Evolutionary conservation across 2,329 filamentous ascomycete genomes (phyloP), one percentile per base, ranked within the genome.

Genomic region (Aspergillus sp.): DNA sequence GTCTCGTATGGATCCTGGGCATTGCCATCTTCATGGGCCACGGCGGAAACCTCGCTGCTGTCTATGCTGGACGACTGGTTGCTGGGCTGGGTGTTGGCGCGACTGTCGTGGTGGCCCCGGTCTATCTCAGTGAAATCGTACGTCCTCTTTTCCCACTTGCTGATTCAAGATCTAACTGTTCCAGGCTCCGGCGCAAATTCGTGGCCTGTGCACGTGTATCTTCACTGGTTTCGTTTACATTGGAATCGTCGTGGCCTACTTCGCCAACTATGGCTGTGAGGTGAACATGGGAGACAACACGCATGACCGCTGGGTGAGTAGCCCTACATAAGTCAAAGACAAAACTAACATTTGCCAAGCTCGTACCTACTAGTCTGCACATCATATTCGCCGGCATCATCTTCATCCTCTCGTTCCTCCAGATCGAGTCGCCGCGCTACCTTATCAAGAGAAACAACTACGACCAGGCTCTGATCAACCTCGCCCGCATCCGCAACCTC

Each of bases 231-330:
- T 88, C 50, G 90, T 93, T 21, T 93, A 93, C 68, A 74, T 90
- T 53, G 90, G 89, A 23, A 90, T 92, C 60, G 88, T 93, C 66
- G 79, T 93, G 15, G 89, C 88, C 8, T 93, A 92, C 76, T 93
- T 91, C 66, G 85, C 88, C 58, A 89, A 87, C 71, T 89, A 87
- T 68, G 86, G 86, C 14, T 79, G 77, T n/a, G 76, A 79, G 25
- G 70, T 84, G 23, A 78, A 85, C 66, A 79, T 77, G 62, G 78
- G 79, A 17, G 69, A 77, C 44, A 70, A 72, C 57, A 77, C 77
- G n/a, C 70, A 73, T 56, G 60, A 66, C 35, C 66, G 57, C 66
- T 86, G 65, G 88, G 87, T 4, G 76, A 80, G n/a, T 46, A 31
- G 1, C 9, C 14, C 44, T 44, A 15, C 55, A 9, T 2, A 8